Base-by-base conservation (phyloP, 306 rosid genomes). In the Malus sylvestris region DNA sequence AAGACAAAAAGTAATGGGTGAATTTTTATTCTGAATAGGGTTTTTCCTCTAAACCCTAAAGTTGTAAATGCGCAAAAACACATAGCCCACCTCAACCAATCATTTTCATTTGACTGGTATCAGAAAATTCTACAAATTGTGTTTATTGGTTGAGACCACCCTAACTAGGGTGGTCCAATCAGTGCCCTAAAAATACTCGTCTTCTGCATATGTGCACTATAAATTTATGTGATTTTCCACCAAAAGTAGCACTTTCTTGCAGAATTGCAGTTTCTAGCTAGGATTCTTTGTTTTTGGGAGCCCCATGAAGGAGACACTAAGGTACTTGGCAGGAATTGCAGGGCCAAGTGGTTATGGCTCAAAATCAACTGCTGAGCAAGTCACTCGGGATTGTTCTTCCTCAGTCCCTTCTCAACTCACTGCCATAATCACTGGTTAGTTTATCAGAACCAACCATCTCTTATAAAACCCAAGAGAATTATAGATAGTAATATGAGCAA, bases 311-410 rank as follows among this genome's bases (percentile, higher is more conserved):
- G 97, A 82, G 81, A 85, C 97, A 57, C 82, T 95, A 22, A 81
- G 89, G 55, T 95, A 95, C 87, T 86, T 95, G 29, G 97, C 97
- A 76, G 99, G 99, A 87, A 76, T 92, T 71, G 91, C 99, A 81
- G 99, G 99, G 67, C 97, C 96, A 15, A 95, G 97, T 85, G 99
- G 97, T 45, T 92, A 86, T 86, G 97, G 99, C 85, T 95, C 99
- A 14, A 95, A 89, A 10, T 81, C 99, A 33, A 92, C 99, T 9
- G 99, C 97, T 23, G 99, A 95, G 29, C 92, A 95, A 87, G 97
- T 92, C 62, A 87, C 97, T 66, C 61, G 71, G 33, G 70, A 83
- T 80, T 81, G 13, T 45, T 88, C 81, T 69, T 72, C 80, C 42
- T 77, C 70, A 0, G 70, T 46, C 29, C 79, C 86, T 67, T 63